A percentile compares a stretch with the other conserved stretches of the same genome.
Evolutionary conservation across 1,284 basidiomycete species (phyloP).

Genomic region (Ganoderma boninense): DNA sequence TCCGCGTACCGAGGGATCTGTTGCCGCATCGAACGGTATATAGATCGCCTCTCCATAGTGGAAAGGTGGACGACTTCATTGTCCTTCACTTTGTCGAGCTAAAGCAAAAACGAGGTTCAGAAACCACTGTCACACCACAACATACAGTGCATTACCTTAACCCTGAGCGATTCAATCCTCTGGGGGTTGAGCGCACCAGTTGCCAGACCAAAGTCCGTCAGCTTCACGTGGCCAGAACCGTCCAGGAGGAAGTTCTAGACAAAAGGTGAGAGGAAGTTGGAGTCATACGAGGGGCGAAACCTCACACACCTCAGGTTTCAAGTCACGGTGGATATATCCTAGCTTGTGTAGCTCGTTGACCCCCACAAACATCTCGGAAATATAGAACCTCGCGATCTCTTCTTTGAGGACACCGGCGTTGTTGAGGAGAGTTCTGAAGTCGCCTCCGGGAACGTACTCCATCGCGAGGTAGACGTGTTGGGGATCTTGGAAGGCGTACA

Average conservation of each 20-base stretch:
- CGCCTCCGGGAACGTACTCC: constrained; percentile 98
- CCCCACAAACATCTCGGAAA: constrained; percentile 94
- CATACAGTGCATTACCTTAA: constrained; percentile 67
- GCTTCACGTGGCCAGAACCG: constrained; percentile 94
- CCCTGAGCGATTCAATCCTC: constrained; percentile 93
- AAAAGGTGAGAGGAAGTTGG: background rate
- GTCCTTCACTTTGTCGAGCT: constrained; percentile 98
- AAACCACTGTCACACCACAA: constrained; percentile 5
- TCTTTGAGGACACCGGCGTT: constrained; percentile 97
- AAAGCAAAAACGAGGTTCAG: constrained; percentile 58
- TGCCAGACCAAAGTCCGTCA: constrained; percentile 98
- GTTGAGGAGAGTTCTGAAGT: constrained; percentile 94
- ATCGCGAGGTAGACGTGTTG: constrained; percentile 94
- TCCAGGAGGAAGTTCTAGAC: constrained; percentile 97
- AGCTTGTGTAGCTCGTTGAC: constrained; percentile 94
- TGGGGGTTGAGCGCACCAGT: constrained; percentile 96
- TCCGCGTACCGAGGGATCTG: constrained; percentile 96
- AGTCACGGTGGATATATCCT: constrained; percentile 96
- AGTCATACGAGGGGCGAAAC: too few species aligned
- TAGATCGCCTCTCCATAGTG: constrained; percentile 93
- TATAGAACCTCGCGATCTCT: constrained; percentile 94
- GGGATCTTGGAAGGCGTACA: constrained; percentile 95
- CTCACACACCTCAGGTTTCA: constrained; percentile 90
- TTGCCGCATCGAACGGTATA: constrained; percentile 93
- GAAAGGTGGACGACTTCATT: constrained; percentile 91